Evolutionary conservation across 2,329 filamentous ascomycete species (phyloP), one percentile per base, ranked within the genome.

Genomic region (Hymenoscyphus scutula): DNA sequence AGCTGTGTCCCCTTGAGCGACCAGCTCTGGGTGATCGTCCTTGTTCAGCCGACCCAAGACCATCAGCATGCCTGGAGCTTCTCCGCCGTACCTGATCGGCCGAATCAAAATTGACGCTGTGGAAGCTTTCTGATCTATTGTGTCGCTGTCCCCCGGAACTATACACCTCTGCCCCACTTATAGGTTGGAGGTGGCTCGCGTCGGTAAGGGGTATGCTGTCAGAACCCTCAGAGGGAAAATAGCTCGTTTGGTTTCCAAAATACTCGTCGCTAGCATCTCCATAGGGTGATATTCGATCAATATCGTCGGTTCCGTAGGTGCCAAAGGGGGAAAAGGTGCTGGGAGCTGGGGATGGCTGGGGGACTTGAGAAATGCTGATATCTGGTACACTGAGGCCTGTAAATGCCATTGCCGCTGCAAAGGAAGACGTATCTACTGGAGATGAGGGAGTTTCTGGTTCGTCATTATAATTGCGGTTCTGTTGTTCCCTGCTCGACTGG

Each of bases 151-250:
- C 76, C 32, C 76, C 70, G 53, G 76, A 76, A 23, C 73, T 74
- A 23, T 68, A 63, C 37, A 59, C 62, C 61, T 61, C 56, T 19
- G 78, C 77, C 19, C 82, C 82, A 65, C 80, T 82, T 53, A 86
- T 83, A 53, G 84, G 84, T 65, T 85, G 81, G 53, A 87, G 73
- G 65, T 83, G 80, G 63, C 76, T 78, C 61, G 76, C 73, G 68
- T 86, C 81, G 1, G 86, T 89, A 58, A 89, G 77, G 29, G 86
- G 86, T 15, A 83, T 78, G 48, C 78, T 78, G 71, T 89, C 86
- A 6, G 84, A 86, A 51, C n/a, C 45, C 65, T 87, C 72, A 1
- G 69, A 60, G 13, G 65, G 41, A 62, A 79, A 76, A 60, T 77
- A 80, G 38, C 65, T 66, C n/a, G 60, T 38, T 37, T 67, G 59